Percentiles rank a stretch among this genome's conserved stretches.
Conservation (phyloP, 345 rosid species). For the Heritiera fomes region DNA sequence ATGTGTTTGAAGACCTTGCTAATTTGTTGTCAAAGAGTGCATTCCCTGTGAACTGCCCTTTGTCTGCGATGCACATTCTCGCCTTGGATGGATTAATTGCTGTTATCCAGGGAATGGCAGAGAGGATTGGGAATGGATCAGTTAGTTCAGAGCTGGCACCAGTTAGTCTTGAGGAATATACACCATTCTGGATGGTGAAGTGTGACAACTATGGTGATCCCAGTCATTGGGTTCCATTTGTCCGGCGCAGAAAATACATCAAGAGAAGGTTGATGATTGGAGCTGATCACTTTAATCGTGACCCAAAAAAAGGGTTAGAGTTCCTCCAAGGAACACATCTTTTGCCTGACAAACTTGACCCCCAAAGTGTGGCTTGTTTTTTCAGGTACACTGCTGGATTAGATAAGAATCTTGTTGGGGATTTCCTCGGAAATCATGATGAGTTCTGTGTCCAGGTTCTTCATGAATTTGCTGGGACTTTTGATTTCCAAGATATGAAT, state of each 20-base stretch:
- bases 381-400: conserved; percentile 96
- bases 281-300: conserved; percentile 99
- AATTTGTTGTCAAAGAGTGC: conserved; percentile 95
- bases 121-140: conserved; percentile 80
- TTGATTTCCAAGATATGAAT: conserved; percentile 96
- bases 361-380: conserved; percentile 99
- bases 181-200: conserved; percentile 97
- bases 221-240: conserved; percentile 88
- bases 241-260: conserved; percentile 83
- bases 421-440: conserved; percentile 97
- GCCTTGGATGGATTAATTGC: conserved; percentile 95
- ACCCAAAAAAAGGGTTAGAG: conserved; percentile 97
- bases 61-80: conserved; percentile 96
- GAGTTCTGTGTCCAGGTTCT: conserved; percentile 99
- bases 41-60: conserved; percentile 94
- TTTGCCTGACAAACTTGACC: conserved; percentile 97
- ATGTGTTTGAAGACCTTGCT: conserved; percentile 96
- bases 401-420: conserved; percentile 98
- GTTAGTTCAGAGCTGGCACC: conserved; percentile 66
- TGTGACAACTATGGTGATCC: conserved; percentile 86
- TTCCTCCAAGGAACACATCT: conserved; percentile 99
- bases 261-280: conserved; percentile 99
- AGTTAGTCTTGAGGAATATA: conserved; percentile 81
- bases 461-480: conserved; percentile 98
- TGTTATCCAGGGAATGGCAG: conserved; percentile 99